Evolutionary conservation across 2,329 filamentous ascomycete genomes (phyloP), one percentile per base, ranked within the genome.

Genomic region (Claviceps capensis): DNA sequence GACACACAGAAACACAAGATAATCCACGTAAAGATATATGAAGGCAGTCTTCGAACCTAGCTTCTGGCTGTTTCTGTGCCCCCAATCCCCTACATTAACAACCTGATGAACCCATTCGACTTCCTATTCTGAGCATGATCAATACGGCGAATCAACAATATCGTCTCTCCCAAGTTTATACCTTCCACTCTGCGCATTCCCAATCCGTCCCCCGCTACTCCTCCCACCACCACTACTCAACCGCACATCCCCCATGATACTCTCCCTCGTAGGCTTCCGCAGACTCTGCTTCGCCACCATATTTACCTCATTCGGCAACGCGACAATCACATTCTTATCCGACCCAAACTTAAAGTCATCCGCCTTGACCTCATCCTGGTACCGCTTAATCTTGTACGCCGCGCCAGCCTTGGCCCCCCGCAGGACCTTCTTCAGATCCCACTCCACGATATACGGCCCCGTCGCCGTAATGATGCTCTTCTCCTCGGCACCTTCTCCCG

Each of bases 341-440:
- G 85, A 90, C 47, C 91, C 91, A 63, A 89, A 98, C 62, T 93
- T 89, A 81, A 98, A 98, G 67, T 98, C 95, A 67, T 98, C 93
- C 4, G 93, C 93, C 75, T 94, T 96, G 64, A 98, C 89, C 57
- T 95, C 86, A 62, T 98, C 93, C 1, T 82, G 78, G 65, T 98
- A 98, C 16, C 93, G 85, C 76, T 97, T 96, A 76, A 98, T 97
- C 60, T 83, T 86, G 72, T 98, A 98, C 0, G 91, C 85, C 54
- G 93, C 86, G 68, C 90, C 85, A 54, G 93, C 86, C 68, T 90
- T 93, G 57, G 78, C 79, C 50, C 87, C 88, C 22, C 76, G 77
- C 14, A 96, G 68, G 1, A 97, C 78, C 74, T 95, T 95, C 77
- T 89, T 93, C 67, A 98, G 68, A 64, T 83, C 91, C 93, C 93